These are phyloP conservation scores for Asclepias syriaca DNA, from an alignment of 257 asterid species.

Conservation along the genomic window DNA sequence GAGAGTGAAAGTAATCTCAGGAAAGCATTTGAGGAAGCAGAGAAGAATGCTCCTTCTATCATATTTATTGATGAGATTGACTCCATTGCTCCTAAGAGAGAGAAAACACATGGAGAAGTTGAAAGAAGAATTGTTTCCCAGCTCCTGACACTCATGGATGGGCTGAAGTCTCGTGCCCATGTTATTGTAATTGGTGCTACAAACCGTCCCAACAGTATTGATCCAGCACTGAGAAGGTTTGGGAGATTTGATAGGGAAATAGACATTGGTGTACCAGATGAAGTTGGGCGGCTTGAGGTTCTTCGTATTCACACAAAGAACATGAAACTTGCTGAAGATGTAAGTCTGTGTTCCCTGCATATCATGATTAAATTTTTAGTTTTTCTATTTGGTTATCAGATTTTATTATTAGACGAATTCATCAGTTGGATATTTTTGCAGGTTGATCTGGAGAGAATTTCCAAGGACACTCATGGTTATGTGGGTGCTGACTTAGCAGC, in stretches of 20 bases:
- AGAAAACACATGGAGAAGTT: constrained; percentile 87
- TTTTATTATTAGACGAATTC: not conserved
- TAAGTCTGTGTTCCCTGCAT: constrained; percentile 19
- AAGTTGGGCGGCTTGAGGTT: constrained; percentile 95
- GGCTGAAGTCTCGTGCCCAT: constrained; percentile 86
- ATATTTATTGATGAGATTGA: constrained; percentile 87
- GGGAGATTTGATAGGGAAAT: constrained; percentile 92
- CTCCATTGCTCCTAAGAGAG: constrained; percentile 93
- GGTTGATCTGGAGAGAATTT: constrained; percentile 85
- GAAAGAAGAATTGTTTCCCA: constrained; percentile 96
- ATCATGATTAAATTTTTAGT: not conserved
- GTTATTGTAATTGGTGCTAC: constrained; percentile 93
- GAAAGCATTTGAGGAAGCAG: constrained; percentile 95
- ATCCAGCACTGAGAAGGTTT: constrained; percentile 88
- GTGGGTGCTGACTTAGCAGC: constrained; percentile 97
- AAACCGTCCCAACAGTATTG: constrained; percentile 88
- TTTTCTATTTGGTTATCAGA: not conserved
- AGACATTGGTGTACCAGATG: constrained; percentile 93
- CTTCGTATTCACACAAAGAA: constrained; percentile 86
- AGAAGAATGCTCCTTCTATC: constrained; percentile 92
- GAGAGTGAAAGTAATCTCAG: constrained; percentile 92
- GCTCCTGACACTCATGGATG: constrained; percentile 92
- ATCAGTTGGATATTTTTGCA: constrained; percentile 21
- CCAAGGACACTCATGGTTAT: constrained; percentile 81
- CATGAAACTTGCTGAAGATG: constrained; percentile 92